These are phyloP conservation scores for Cyclotella baltica DNA, from an alignment of 108 stramenopile genomes.

Conservation along the genomic window DNA sequence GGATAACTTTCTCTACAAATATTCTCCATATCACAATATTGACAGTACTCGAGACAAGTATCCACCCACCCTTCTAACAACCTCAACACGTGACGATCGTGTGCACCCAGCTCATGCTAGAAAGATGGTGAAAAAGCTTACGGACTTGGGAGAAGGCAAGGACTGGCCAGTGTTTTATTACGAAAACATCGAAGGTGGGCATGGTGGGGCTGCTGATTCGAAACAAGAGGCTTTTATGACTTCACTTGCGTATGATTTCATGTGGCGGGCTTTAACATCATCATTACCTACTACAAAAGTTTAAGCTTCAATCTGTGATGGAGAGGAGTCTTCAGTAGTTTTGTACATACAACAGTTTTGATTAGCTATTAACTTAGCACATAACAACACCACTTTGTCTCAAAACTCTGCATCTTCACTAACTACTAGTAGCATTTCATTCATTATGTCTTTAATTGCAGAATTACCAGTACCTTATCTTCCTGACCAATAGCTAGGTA, in stretches of 20 bases:
- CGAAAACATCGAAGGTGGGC: conserved; percentile 96
- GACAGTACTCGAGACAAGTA: conserved; percentile 61
- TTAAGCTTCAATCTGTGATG: no score
- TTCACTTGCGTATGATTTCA: conserved; percentile 83
- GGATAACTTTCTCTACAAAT: conserved; percentile 84
- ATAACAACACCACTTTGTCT: no score
- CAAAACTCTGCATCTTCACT: no score
- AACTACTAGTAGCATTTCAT: no score
- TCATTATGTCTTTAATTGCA: no score
- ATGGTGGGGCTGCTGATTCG: conserved; percentile 92
- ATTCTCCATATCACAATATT: conserved; percentile 94
- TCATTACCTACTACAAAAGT: background rate
- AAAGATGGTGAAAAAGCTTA: conserved; percentile 89
- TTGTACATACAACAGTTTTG: no score
- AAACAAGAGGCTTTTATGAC: conserved; percentile 88
- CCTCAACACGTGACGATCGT: conserved; percentile 92
- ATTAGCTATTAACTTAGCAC: no score
- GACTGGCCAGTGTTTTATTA: conserved; percentile 91
- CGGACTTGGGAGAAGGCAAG: conserved; percentile 78
- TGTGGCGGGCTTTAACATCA: conserved; percentile 56
- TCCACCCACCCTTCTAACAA: conserved; percentile 86
- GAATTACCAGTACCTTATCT: no score
- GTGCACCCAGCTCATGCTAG: conserved; percentile 95
- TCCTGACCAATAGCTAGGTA: no score
- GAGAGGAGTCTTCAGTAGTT: no score